Percentiles rank a stretch among this genome's conserved stretches.
These are phyloP conservation scores for Penicillium chermesinum DNA, from an alignment of 495 filamentous ascomycete genomes.

Conservation along the genomic window DNA sequence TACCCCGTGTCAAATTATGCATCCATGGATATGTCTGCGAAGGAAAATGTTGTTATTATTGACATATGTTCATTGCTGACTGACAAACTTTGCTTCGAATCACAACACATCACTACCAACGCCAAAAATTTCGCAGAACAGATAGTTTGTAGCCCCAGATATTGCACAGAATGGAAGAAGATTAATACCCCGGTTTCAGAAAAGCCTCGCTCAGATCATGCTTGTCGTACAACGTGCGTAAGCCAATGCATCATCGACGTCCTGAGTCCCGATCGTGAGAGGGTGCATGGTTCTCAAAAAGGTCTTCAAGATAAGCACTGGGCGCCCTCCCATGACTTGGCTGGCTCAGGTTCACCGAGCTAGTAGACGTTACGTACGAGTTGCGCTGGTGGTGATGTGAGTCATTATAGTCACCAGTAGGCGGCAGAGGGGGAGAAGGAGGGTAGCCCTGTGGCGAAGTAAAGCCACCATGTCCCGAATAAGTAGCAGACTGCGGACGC, in stretches of 20 bases:
- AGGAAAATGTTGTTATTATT: too few relatives aligned
- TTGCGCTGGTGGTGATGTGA: conserved; percentile 27
- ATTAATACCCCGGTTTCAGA: not conserved
- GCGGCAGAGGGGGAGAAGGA: conserved; percentile 58
- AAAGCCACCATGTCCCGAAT: not conserved
- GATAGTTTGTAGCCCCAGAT: not conserved
- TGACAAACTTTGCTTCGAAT: too few relatives aligned
- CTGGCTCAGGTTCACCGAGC: conserved; percentile 61
- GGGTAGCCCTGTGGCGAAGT: conserved; percentile 36
- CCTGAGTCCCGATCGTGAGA: conserved; percentile 12
- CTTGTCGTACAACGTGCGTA: conserved; percentile 8
- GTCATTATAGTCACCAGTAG: conserved; percentile 29
- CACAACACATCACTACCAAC: too few relatives aligned
- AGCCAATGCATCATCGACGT: conserved; percentile 5
- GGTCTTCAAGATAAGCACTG: conserved; percentile 87
- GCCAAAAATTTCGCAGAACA: not conserved
- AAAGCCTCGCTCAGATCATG: not conserved
- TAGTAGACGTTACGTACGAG: conserved; percentile 52
- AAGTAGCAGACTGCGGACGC: conserved; percentile 13
- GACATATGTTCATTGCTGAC: too few relatives aligned
- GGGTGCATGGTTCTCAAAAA: conserved; percentile 66
- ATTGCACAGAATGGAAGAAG: conserved; percentile 1
- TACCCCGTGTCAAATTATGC: too few relatives aligned
- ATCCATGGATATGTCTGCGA: too few relatives aligned
- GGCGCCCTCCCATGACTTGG: conserved; percentile 72